phyloP scores from a whole-genome alignment of 768 basidiomycete genomes.

The Kwoniella newhampshirensis region DNA sequence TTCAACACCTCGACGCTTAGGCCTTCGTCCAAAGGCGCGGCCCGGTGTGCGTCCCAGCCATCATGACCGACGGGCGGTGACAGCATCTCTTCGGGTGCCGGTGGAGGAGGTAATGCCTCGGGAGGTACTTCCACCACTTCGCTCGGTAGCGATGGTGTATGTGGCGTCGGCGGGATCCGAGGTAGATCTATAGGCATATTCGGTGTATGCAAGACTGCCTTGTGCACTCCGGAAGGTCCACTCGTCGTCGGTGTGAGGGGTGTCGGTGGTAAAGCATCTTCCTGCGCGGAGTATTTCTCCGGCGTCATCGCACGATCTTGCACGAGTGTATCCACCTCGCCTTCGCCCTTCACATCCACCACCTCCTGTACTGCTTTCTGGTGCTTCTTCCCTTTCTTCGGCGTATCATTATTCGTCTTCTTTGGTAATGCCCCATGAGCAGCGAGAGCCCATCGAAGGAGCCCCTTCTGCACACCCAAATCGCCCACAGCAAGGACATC shows the following conservation, averaged over 20 bases:
- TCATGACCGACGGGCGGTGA: conserved; percentile 5
- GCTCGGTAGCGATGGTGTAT: conserved; percentile 13
- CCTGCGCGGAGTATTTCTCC: neutral
- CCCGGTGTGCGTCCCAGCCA: conserved; percentile 25
- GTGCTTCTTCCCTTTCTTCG: conserved; percentile 5
- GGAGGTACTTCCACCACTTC: conserved; percentile 23
- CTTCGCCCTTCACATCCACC: conserved; percentile 13
- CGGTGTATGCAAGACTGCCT: conserved; percentile 23
- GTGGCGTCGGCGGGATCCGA: conserved; percentile 22
- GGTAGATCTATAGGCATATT: neutral
- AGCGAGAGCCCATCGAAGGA: conserved; percentile 51
- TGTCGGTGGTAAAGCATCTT: conserved; percentile 20
- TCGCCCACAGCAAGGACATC: conserved; percentile 77
- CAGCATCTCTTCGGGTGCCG: conserved; percentile 25
- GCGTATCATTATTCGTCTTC: conserved; percentile 2
- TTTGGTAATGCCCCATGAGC: conserved; percentile 40
- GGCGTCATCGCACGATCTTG: conserved; percentile 3
- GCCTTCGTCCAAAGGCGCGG: conserved; percentile 36
- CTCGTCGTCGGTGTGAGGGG: conserved; percentile 21
- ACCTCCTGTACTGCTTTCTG: conserved; percentile 17
- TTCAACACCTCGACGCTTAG: conserved; percentile 41
- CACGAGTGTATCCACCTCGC: conserved; percentile 28
- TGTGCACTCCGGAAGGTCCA: neutral
- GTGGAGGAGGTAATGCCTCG: conserved; percentile 18
- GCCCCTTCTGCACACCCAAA: conserved; percentile 69